Conservation (phyloP, 2,329 filamentous ascomycete species). For the Alternaria hordeiaustralica region DNA sequence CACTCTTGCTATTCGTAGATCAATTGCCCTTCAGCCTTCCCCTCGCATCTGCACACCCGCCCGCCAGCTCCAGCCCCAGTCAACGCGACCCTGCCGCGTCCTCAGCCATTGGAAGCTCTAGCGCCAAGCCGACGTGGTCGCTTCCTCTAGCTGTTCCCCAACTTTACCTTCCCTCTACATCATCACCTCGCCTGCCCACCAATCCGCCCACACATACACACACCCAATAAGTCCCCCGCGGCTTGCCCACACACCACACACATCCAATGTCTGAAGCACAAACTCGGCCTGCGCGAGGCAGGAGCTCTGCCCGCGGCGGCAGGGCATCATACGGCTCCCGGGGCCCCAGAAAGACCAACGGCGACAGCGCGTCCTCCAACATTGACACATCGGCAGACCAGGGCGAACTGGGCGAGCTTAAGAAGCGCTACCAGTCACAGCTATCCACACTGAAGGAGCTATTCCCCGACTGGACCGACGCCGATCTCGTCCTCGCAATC, state of each 20-base stretch:
- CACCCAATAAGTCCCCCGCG: slow-evolving; percentile 22
- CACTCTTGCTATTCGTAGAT: slow-evolving; percentile 8
- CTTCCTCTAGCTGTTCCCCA: slow-evolving; percentile 40
- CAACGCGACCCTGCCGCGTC: slow-evolving; percentile 30
- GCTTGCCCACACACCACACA: slow-evolving; percentile 49
- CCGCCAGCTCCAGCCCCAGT: slow-evolving; percentile 15
- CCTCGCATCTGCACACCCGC: slow-evolving; percentile 15
- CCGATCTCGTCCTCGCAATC: slow-evolving; percentile 90
- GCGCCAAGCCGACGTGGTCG: slow-evolving; percentile 38
- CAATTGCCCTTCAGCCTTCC: slow-evolving; percentile 15
- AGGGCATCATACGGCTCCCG: slow-evolving; percentile 70
- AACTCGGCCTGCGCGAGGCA: slow-evolving; percentile 85
- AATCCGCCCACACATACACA: slow-evolving; percentile 31
- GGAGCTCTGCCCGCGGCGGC: slow-evolving; percentile 87
- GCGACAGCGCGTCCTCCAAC: slow-evolving; percentile 68
- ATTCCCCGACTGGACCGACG: slow-evolving; percentile 94
- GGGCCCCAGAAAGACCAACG: slow-evolving; percentile 67
- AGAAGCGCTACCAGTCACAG: slow-evolving; percentile 84
- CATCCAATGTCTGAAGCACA: slow-evolving; percentile 90
- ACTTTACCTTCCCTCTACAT: slow-evolving; percentile 42
- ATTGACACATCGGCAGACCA: slow-evolving; percentile 75
- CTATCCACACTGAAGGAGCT: slow-evolving; percentile 86
- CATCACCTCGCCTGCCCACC: slow-evolving; percentile 38
- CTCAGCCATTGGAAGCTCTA: slow-evolving; percentile 23
- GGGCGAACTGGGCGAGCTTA: slow-evolving; percentile 88